phyloP scores from a whole-genome alignment of 371 early-diverging fungal genomes.

The Smittium culicis region DNA sequence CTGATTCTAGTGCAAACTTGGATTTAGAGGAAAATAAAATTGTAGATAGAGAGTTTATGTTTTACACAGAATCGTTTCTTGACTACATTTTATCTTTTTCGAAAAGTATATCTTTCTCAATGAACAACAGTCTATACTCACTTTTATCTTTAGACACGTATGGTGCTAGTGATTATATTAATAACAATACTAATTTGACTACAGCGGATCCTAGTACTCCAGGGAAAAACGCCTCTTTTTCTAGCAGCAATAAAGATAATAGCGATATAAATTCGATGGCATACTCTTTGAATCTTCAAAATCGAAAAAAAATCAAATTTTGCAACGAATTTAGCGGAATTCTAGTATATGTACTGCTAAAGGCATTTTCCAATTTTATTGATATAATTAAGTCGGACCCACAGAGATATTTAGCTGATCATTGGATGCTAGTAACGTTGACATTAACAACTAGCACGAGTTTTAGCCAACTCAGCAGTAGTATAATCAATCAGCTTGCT shows the following conservation, averaged over 20 bases:
- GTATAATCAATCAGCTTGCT: neutral
- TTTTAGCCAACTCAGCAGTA: neutral
- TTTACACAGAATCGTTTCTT: neutral
- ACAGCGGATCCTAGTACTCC: neutral
- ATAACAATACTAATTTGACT: neutral
- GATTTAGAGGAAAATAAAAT: too few species aligned
- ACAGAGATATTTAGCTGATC: neutral
- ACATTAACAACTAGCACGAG: neutral
- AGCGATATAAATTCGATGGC: neutral
- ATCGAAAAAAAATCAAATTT: neutral
- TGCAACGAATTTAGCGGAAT: neutral
- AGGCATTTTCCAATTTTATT: neutral
- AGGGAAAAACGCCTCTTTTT: neutral
- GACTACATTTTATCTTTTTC: neutral
- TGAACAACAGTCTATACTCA: neutral
- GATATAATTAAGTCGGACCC: neutral
- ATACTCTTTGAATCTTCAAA: neutral
- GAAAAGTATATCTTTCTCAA: neutral
- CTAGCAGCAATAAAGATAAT: neutral
- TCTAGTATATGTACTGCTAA: neutral
- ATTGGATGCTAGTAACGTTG: neutral
- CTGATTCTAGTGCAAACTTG: too few species aligned
- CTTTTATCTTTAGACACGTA: neutral
- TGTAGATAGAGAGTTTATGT: neutral
- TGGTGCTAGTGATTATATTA: neutral